Evolutionary conservation across 75 land plant species (phyloP).

Genomic region (Selaginella tamariscina): DNA sequence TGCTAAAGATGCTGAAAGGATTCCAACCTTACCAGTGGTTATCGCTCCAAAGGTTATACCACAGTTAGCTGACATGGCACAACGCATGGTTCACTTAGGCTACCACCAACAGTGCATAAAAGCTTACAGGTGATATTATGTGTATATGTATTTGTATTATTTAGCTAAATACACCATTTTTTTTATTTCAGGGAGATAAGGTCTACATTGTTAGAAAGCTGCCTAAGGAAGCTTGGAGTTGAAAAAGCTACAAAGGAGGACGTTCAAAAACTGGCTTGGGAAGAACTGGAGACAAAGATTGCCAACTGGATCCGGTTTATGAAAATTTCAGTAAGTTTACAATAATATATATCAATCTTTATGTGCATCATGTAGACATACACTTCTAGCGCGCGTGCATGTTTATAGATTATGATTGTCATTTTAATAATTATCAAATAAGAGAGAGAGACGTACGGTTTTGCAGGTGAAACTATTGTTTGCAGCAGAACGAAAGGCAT

Average conservation of each 20-base stretch:
- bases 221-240: slow-evolving; percentile 30
- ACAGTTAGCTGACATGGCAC: slow-evolving; percentile 56
- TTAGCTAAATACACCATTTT: too few relatives aligned
- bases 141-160: background rate
- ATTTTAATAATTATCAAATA: too few relatives aligned
- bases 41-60: slow-evolving; percentile 63
- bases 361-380: too few relatives aligned
- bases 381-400: too few relatives aligned
- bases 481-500: slow-evolving; percentile 27
- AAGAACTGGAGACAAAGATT: slow-evolving; percentile 28
- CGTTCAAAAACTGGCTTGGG: slow-evolving; percentile 34
- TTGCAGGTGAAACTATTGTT: slow-evolving; percentile 36
- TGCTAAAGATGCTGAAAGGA: background rate
- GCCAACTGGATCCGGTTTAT: slow-evolving; percentile 31
- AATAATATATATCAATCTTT: too few relatives aligned
- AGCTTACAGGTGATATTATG: slow-evolving; percentile 50
- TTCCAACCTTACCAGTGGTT: slow-evolving; percentile 39
- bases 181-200: slow-evolving; percentile 16
- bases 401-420: too few relatives aligned
- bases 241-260: slow-evolving; percentile 29
- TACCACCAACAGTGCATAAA: slow-evolving; percentile 48
- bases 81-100: slow-evolving; percentile 60
- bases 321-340: slow-evolving; percentile 24
- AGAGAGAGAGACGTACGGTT: too few relatives aligned
- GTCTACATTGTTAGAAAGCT: slow-evolving; percentile 21